Conservation (phyloP, 2,329 filamentous ascomycete species). For the Xylaria sp. region DNA sequence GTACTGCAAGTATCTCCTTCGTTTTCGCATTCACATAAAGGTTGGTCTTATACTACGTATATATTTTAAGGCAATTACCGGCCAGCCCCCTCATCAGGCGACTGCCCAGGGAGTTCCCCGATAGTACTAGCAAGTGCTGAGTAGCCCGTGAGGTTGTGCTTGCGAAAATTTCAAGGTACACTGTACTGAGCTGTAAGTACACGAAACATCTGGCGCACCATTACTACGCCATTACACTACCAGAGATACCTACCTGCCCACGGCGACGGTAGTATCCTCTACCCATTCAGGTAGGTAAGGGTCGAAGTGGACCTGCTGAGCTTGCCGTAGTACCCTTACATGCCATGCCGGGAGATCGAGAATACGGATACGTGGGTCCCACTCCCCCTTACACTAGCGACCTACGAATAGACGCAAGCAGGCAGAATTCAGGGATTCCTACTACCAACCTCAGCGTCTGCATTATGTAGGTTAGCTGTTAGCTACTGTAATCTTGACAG, state of each 20-base stretch:
- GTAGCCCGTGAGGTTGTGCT: not conserved
- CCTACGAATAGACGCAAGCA: not conserved
- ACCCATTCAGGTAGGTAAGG: not conserved
- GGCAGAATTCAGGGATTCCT: slow-evolving; percentile 4
- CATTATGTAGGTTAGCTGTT: too few relatives aligned
- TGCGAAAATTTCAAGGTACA: not conserved
- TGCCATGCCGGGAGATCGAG: slow-evolving; percentile 18
- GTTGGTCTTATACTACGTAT: not conserved
- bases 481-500: not conserved
- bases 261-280: not conserved
- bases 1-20: slow-evolving; percentile 1
- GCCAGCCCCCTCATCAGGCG: not conserved
- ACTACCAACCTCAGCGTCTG: slow-evolving; percentile 1
- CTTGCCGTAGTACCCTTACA: slow-evolving; percentile 16
- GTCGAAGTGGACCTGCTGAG: slow-evolving; percentile 23
- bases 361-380: slow-evolving; percentile 38
- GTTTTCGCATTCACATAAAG: slow-evolving; percentile 10
- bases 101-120: not conserved
- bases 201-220: not conserved
- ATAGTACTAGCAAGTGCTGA: not conserved
- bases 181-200: not conserved
- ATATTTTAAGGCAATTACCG: not conserved
- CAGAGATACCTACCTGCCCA: not conserved
- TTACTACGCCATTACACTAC: not conserved
- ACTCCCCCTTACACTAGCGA: slow-evolving; percentile 13